Base-by-base conservation (phyloP, 2,329 filamentous ascomycete genomes). In the Diaporthe citri region DNA sequence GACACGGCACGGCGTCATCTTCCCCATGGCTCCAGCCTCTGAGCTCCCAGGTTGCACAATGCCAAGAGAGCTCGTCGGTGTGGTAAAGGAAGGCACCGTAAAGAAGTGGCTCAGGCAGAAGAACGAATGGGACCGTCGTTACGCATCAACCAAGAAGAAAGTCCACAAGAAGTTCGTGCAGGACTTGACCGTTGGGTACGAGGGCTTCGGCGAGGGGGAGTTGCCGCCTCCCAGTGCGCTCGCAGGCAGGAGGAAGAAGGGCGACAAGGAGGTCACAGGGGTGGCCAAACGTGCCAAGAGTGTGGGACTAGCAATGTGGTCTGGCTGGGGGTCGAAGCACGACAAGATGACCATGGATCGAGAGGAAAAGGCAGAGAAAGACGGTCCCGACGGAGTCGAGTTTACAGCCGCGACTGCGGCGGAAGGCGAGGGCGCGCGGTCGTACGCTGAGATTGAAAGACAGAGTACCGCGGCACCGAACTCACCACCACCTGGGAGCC, bases 281-380 rank as follows among this genome's bases (percentile, higher is more conserved):
- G 88, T 89, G 81, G 91, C 87, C 83, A 88, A 84, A 43, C 78
- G 76, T 25, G 73, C 69, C 78, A 92, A 90, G 87, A 95, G 94
- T 77, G 90, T 93, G 84, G 94, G 93, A 10, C 87, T 98, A 82
- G 91, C 92, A 3, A 85, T 98, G 77, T 98, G 96, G 96, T 94
- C 92, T 67, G 87, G 93, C 1, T 97, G 95, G 94, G 95, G 95
- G 20, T 96, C 93, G 60, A 97, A 94, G 81, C 95, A 98, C 80
- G 97, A 98, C 81, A 90, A 96, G 82, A 88, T 88, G 76, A 94
- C 93, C 0, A 88, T 97, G 4, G 85, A 87, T 62, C 86, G 90
- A 4, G 90, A 92, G 81, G 82, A 89, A 71, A 87, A 88, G 77
- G 87, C 88, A 0, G 75, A 76, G n/a, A 76, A 67, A 46, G 70